phyloP scores from a whole-genome alignment of 352 stramenopile genomes.

The Globisporangium viniferum region DNA sequence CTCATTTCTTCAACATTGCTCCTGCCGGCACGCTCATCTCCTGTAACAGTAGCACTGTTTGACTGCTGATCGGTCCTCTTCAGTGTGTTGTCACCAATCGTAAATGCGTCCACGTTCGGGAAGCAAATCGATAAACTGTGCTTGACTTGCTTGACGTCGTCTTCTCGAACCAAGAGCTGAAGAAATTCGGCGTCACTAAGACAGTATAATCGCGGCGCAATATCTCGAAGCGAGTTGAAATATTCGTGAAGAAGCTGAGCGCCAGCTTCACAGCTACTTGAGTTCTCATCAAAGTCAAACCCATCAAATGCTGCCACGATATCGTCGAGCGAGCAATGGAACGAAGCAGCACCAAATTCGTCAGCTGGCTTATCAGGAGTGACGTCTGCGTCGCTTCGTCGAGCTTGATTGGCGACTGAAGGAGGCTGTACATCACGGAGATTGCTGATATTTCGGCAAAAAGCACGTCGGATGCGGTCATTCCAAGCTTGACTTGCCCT shows the following conservation, averaged over 20 bases:
- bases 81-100: conserved; percentile 8
- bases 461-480: conserved; percentile 11
- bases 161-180: conserved; percentile 36
- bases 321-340: conserved; percentile 33
- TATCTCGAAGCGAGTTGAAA: conserved; percentile 30
- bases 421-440: background rate
- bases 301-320: conserved; percentile 42
- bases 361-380: background rate
- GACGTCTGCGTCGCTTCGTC: background rate
- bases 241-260: conserved; percentile 40
- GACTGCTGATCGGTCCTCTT: background rate
- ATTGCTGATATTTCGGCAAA: conserved; percentile 6
- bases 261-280: conserved; percentile 34
- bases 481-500: conserved; percentile 10
- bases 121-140: conserved; percentile 36
- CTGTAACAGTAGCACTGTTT: background rate
- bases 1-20: background rate
- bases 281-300: conserved; percentile 52
- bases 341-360: conserved; percentile 16
- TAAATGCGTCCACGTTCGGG: conserved; percentile 34
- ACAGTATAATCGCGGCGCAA: conserved; percentile 37
- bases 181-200: conserved; percentile 40
- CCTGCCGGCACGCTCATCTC: background rate
- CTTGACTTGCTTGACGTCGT: conserved; percentile 28
- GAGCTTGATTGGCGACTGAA: background rate